Percentiles rank a stretch among this genome's conserved stretches.
Conservation (phyloP, 108 stramenopile species). For the Nitzschia sp. region DNA sequence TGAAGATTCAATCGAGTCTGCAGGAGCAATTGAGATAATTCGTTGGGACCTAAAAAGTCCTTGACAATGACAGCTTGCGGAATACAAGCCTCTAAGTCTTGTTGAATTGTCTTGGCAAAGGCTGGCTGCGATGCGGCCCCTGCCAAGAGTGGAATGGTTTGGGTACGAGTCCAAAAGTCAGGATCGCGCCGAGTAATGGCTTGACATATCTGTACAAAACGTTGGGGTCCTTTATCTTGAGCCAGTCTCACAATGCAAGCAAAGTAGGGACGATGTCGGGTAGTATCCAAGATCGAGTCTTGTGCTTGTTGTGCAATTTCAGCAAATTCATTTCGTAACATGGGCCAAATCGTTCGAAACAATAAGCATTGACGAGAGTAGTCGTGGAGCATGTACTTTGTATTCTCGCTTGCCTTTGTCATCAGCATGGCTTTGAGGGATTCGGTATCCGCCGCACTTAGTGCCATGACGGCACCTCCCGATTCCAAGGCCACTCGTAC, state of each 20-base stretch:
- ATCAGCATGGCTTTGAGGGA: slow-evolving; percentile 1
- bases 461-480: slow-evolving; percentile 43
- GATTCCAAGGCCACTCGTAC: slow-evolving; percentile 43
- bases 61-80: slow-evolving; percentile 21
- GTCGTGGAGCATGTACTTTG: not conserved
- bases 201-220: slow-evolving; percentile 1
- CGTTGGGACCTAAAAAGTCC: slow-evolving; percentile 43
- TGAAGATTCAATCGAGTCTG: slow-evolving; percentile 53
- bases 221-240: slow-evolving; percentile 2
- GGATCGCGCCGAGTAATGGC: not conserved
- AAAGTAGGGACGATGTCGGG: slow-evolving; percentile 1
- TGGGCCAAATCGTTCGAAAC: not conserved
- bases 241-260: not conserved
- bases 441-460: slow-evolving; percentile 39
- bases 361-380: not conserved
- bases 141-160: slow-evolving; percentile 33
- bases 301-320: slow-evolving; percentile 3
- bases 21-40: slow-evolving; percentile 42
- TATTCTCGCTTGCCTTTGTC: not conserved
- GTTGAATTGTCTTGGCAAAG: slow-evolving; percentile 39
- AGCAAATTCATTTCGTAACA: slow-evolving; percentile 1
- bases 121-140: slow-evolving; percentile 45
- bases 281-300: not conserved
- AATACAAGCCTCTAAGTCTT: slow-evolving; percentile 16
- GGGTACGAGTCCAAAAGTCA: not conserved